Evolutionary conservation across 768 basidiomycete species (phyloP).

Genomic region (Kwoniella heveanensis): DNA sequence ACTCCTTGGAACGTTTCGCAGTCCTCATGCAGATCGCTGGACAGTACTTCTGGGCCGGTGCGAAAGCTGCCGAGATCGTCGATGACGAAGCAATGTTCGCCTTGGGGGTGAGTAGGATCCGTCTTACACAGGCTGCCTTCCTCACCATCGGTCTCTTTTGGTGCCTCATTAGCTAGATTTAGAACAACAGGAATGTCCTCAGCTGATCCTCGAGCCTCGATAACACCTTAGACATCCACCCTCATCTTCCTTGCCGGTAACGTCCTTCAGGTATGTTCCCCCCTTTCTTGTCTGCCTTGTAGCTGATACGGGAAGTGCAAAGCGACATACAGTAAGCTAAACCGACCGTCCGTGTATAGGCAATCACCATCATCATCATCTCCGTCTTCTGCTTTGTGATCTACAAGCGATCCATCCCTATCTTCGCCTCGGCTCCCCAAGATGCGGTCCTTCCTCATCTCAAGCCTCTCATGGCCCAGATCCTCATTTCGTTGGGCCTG

Average conservation of each 20-base stretch:
- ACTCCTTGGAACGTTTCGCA: background rate
- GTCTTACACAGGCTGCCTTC: no score
- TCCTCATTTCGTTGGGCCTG: slow-evolving; percentile 28
- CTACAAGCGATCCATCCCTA: slow-evolving; percentile 23
- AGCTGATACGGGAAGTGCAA: background rate
- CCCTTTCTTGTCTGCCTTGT: background rate
- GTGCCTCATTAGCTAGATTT: no score
- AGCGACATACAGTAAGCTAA: background rate
- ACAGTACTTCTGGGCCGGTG: slow-evolving; percentile 31
- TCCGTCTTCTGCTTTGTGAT: slow-evolving; percentile 35
- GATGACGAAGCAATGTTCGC: slow-evolving; percentile 38
- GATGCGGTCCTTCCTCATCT: slow-evolving; percentile 20
- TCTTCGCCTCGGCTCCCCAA: slow-evolving; percentile 21
- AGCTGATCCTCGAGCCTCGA: no score
- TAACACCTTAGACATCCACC: slow-evolving; percentile 31
- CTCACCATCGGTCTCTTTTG: no score
- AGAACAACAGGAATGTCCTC: no score
- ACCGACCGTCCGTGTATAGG: slow-evolving; percentile 6
- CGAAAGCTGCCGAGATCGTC: slow-evolving; percentile 26
- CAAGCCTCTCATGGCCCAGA: slow-evolving; percentile 28
- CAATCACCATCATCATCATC: slow-evolving; percentile 41
- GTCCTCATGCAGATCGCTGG: slow-evolving; percentile 40
- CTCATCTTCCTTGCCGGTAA: slow-evolving; percentile 41
- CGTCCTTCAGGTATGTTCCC: slow-evolving; percentile 26
- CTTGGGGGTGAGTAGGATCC: slow-evolving; percentile 24